phyloP scores from a whole-genome alignment of 2,329 filamentous ascomycete species.

The Aspergillus sojae region DNA sequence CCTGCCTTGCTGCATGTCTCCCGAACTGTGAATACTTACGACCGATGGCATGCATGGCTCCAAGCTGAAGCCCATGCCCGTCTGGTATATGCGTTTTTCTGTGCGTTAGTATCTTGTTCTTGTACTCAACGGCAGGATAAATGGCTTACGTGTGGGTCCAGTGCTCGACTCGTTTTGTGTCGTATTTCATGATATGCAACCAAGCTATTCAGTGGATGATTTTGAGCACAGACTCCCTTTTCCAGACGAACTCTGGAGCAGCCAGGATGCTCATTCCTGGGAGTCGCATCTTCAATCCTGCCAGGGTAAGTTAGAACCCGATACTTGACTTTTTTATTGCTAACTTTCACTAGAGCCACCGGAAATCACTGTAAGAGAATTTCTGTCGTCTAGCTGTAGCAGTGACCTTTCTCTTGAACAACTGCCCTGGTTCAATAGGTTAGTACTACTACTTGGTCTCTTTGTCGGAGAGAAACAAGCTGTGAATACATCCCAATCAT shows the following conservation, averaged over 20 bases:
- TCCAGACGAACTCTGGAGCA: background rate
- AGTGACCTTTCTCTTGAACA: background rate
- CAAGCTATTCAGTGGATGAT: background rate
- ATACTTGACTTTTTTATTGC: background rate
- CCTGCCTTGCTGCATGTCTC: background rate
- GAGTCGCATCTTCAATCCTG: background rate
- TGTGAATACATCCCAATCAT: background rate
- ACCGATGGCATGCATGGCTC: background rate
- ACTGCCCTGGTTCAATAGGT: background rate
- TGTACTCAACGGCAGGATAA: background rate
- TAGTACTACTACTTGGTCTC: background rate
- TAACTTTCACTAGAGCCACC: background rate
- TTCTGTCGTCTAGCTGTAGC: background rate
- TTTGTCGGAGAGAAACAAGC: background rate
- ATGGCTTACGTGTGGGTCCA: background rate
- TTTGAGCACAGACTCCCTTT: background rate
- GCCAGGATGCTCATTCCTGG: background rate
- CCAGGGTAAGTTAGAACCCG: background rate
- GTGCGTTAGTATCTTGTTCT: background rate
- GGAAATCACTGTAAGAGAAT: background rate
- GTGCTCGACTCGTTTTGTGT: background rate
- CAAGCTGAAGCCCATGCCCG: background rate
- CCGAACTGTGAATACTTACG: background rate
- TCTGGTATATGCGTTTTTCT: background rate
- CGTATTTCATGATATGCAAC: background rate